Evolutionary conservation across 768 basidiomycete genomes (phyloP), one percentile per base, ranked within the genome.

Genomic region (Serendipita indica): DNA sequence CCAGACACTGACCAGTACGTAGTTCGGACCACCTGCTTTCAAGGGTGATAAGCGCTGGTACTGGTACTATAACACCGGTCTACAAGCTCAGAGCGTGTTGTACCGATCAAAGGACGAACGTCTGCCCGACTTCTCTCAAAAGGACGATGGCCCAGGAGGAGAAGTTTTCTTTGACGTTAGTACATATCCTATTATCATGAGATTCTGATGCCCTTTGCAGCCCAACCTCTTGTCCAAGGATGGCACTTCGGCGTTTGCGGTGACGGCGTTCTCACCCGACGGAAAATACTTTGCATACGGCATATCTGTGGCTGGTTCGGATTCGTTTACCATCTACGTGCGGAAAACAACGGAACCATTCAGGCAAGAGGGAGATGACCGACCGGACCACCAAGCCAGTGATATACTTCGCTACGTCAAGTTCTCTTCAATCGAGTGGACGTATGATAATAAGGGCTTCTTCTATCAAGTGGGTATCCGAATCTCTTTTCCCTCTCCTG

Each of bases 81-180:
- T 89, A 27, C 81, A 87, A 62, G 74, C 83, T 1, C 86, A 88
- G 65, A 73, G 78, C 57, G 84, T 83, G 28, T 68, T 83, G 60
- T 79, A 81, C 66, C 77, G 84, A 12, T 83, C 82, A 28, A 77
- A 70, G 63, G 75, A 77, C 60, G 69, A 68, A 3, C 68, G 64
- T 16, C 69, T 84, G 45, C 86, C 85, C 37, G 75, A 77, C 62
- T 75, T 79, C 65, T 74, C 75, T 39, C 65, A 73, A 34, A 70
- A 71, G 16, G 66, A 69, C 16, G 62, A 65, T 37, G 74, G 72
- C 28, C 65, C 70, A 16, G 77, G 73, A 13, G 80, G 80, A 28
- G 86, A 89, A 66, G 73, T 89, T 2, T 90, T 86, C 69, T 89
- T 90, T 64, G 85, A 91, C 68, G 83, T 83, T 64, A 60, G 79